These are phyloP conservation scores for Blastomyces percursus DNA, from an alignment of 2,329 filamentous ascomycete species.

Conservation along the genomic window DNA sequence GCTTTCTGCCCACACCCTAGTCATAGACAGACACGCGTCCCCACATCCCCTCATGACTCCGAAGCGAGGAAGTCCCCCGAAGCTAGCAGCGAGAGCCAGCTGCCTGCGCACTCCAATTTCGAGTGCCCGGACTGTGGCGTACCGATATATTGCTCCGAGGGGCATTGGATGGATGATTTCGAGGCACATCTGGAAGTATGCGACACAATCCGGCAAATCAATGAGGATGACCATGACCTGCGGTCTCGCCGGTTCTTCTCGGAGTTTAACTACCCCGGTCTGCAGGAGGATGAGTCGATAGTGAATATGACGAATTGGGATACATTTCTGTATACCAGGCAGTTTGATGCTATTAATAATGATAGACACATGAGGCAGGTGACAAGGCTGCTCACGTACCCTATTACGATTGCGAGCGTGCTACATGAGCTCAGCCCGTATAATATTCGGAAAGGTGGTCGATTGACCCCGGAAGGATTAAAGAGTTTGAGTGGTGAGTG, in stretches of 20 bases:
- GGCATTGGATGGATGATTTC: constrained; percentile 94
- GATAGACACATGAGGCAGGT: constrained; percentile 87
- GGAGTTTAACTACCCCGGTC: constrained; percentile 82
- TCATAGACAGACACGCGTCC: constrained; percentile 63
- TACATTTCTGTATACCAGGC: constrained; percentile 83
- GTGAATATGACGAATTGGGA: constrained; percentile 99
- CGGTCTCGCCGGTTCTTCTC: constrained; percentile 82
- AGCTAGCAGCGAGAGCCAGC: constrained; percentile 29
- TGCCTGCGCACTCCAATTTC: constrained; percentile 76
- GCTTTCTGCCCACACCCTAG: constrained; percentile 86
- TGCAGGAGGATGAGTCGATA: constrained; percentile 82
- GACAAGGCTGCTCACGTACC: constrained; percentile 86
- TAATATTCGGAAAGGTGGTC: constrained; percentile 59
- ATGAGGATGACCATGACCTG: constrained; percentile 95
- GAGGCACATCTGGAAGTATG: constrained; percentile 87
- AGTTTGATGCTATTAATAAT: constrained; percentile 83
- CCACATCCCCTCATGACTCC: constrained; percentile 53
- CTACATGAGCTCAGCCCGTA: constrained; percentile 94
- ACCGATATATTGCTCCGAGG: constrained; percentile 84
- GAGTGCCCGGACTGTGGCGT: constrained; percentile 96
- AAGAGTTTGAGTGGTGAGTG: constrained; percentile 82
- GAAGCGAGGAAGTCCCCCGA: constrained; percentile 51
- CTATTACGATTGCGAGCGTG: constrained; percentile 79
- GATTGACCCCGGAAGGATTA: constrained; percentile 75
- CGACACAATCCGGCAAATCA: constrained; percentile 81